Conservation (phyloP, 495 filamentous ascomycete species). For the Geopyxis carbonaria region DNA sequence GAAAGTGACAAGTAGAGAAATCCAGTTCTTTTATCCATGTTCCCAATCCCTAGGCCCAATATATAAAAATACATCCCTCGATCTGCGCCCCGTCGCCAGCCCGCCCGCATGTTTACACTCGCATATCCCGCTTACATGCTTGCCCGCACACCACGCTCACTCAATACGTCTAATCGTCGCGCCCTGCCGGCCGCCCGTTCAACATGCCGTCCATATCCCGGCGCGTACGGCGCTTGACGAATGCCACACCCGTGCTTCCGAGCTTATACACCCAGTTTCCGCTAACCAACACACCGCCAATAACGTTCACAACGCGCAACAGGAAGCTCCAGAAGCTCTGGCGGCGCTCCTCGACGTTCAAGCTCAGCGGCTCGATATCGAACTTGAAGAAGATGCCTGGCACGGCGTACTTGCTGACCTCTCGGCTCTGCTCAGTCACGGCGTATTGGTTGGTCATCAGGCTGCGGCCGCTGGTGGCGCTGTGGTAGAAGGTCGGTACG, state of each 20-base stretch:
- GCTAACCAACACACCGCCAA: slow-evolving; percentile 43
- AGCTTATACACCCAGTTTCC: slow-evolving; percentile 44
- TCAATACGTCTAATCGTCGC: too few species aligned
- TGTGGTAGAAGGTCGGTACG: slow-evolving; percentile 76
- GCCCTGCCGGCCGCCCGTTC: too few species aligned
- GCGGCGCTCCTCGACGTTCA: slow-evolving; percentile 70
- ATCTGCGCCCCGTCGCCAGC: too few species aligned
- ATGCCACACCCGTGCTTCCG: slow-evolving; percentile 19
- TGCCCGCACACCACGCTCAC: too few species aligned
- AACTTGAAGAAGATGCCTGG: slow-evolving; percentile 98
- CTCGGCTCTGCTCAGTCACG: slow-evolving; percentile 64
- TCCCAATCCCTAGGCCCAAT: too few species aligned
- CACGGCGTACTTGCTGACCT: slow-evolving; percentile 49
- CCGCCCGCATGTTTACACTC: too few species aligned
- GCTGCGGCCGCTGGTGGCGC: slow-evolving; percentile 40
- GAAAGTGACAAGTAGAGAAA: too few species aligned
- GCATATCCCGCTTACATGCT: too few species aligned
- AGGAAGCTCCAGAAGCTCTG: slow-evolving; percentile 54
- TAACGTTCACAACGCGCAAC: slow-evolving; percentile 51
- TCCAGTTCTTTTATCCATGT: too few species aligned
- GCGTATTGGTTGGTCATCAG: slow-evolving; percentile 97
- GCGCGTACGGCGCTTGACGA: slow-evolving; percentile 34
- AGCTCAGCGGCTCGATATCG: slow-evolving; percentile 88
- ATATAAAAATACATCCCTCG: too few species aligned
- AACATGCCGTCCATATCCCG: slow-evolving; percentile 23